Base-by-base conservation (phyloP, 78 protist genomes). In the Chrysochromulina parva region DNA sequence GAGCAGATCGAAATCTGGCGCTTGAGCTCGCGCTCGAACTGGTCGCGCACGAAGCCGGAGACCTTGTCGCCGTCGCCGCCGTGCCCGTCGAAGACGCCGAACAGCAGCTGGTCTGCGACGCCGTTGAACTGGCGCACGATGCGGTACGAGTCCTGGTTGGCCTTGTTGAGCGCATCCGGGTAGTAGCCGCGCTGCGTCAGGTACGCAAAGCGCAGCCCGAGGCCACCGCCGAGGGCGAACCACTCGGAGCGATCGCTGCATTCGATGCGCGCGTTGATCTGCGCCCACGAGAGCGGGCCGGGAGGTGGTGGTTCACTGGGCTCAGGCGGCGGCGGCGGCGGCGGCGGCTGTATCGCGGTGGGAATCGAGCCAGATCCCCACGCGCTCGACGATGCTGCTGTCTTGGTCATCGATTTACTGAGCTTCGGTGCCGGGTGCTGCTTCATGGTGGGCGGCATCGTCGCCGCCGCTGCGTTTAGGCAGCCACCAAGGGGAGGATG, bases 101-200 rank as follows among this genome's bases (percentile, higher is more conserved):
- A 6, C 3, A 78, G n/a, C 62, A 78, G 3, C 24, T 11, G 0
- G 58, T 22, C n/a, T 9, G 6, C 47, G 13, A 53, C 60, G 62
- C 86, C 86, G 38, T 20, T 1, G 48, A 78, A 7, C 47, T 5
- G 0, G 13, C 26, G 28, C 10, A 14, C 1, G 16, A 53, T 24
- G 19, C 1, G 0, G 62, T 53, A 53, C 26, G 86, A 0, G 38
- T 78, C 86, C 62, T 78, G 86, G 86, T 78, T 78, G 60, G 3
- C 10, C 62, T 78, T 78, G 20, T 78, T 2, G 24, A 78, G 86
- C 1, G 50, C 86, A 17, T 78, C 86, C 11, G 86, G 86, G 86
- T 78, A 78, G 86, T 78, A 78, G 58, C 86, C 86, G 55, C 86
- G 55, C 86, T 78, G 86, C 53, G 86, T 53, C 13, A 48, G 26